Evolutionary conservation across 2,329 filamentous ascomycete species (phyloP), one percentile per base, ranked within the genome.

Genomic region (Colletotrichum lupini): DNA sequence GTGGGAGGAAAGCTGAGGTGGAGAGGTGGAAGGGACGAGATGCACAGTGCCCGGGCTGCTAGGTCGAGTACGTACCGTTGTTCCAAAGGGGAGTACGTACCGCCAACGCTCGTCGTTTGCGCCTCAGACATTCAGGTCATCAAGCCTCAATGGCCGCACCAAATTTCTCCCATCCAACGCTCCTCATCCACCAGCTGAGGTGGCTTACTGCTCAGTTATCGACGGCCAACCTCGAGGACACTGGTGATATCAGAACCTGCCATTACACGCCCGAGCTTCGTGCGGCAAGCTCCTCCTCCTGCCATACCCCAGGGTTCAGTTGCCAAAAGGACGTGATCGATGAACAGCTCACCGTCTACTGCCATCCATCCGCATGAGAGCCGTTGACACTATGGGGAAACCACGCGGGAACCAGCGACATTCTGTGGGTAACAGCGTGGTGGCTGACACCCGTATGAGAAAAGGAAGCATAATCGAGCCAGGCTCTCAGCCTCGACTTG

Each of bases 331-430:
- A 19, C 62, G 28, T 68, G 68, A 53, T 24, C 35, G 49, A 22
- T 26, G 19, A 49, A 11, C 8, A 49, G 19, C 19, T 49, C 42
- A 8, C 42, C 49, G 55, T 60, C 63, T 64, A 19, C 52, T 26
- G 28, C 28, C n/a, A 16, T 22, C 57, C 22, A n/a, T 28, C 42
- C 7, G 42, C 8, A n/a, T 22, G 42, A 49, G 19, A 24, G 42
- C 49, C 42, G 24, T 30, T 64, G 69, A 69, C 53, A 56, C 30
- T 64, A 53, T 49, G 66, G 66, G 69, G 59, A 64, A 69, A 16
- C 32, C 56, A 28, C 55, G 59, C 24, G 42, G 28, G 2, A 60
- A 70, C 53, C 53, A 49, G 53, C 59, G 22, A 58, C 16, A 22
- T 49, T 30, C 4, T 28, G 11, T 22, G 28, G n/a, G 19, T 22